Conservation (phyloP, 1,139 yeast genomes). For the Yamadazyma buinensis region DNA sequence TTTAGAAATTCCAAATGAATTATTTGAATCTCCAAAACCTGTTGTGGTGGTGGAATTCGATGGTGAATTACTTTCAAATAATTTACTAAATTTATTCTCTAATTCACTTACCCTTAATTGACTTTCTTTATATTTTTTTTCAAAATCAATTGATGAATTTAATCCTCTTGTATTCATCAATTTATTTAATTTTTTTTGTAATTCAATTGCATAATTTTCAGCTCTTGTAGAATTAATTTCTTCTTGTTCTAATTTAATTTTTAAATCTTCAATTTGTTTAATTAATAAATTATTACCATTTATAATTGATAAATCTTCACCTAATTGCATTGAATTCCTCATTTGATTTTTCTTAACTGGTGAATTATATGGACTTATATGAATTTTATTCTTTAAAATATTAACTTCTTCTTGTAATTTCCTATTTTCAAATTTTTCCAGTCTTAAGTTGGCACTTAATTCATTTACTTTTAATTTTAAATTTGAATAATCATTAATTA, state of each 20-base stretch:
- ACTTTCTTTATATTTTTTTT: constrained; percentile 34
- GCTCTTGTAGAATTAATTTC: constrained; percentile 43
- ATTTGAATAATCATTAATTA: constrained; percentile 43
- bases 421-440: constrained; percentile 51
- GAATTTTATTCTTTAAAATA: constrained; percentile 45
- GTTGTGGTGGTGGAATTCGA: constrained; percentile 11
- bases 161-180: constrained; percentile 41
- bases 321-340: constrained; percentile 33
- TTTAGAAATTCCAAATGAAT: constrained; percentile 16
- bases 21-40: neutral
- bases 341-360: constrained; percentile 17
- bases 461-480: constrained; percentile 53
- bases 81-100: constrained; percentile 28
- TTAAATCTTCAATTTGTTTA: constrained; percentile 35
- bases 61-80: constrained; percentile 16
- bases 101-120: constrained; percentile 33
- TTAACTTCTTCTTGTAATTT: constrained; percentile 56
- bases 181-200: constrained; percentile 44
- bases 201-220: constrained; percentile 43
- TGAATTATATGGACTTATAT: constrained; percentile 22
- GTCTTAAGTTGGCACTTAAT: constrained; percentile 46
- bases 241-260: constrained; percentile 36
- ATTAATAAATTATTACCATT: constrained; percentile 21
- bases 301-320: constrained; percentile 24
- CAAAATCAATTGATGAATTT: constrained; percentile 32